Evolutionary conservation across 225 moss, liverwort and hornwort genomes (phyloP), one percentile per base, ranked within the genome.

Genomic region (Physcomitrellopsis africana): DNA sequence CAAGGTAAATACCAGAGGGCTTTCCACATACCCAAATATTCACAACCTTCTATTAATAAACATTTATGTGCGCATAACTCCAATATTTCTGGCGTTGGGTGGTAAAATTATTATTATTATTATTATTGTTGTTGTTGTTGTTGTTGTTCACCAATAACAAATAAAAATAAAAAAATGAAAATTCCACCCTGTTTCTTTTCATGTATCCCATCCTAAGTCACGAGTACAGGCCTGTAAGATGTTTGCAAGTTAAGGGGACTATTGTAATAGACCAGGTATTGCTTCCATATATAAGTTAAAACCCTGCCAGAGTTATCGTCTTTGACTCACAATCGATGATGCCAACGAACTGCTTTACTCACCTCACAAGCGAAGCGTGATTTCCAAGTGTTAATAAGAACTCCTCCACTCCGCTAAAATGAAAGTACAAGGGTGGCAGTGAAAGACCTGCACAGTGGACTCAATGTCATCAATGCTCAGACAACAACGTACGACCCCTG

Each of bases 371-470:
- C 68, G 85, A 73, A 60, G 92, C 94, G 81, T 94, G 87, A 68
- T 84, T 64, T 75, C 85, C 85, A 20, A 94, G 74, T 47, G 86
- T 83, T 49, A 79, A 79, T 45, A 94, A 73, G 74, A 94, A 94
- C 68, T 95, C 94, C 29, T 90, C 84, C 5, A 95, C 89, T 47
- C 92, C 92, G 67, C 89, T 92, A 76, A 84, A 80, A 75, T 91
- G 89, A 48, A 95, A 95, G 68, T 92, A 91, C 13, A 95, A 91
- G 55, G 94, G 94, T 49, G 94, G 92, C 43, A 92, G 85, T 70
- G 91, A 90, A 63, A 95, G 89, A 27, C 92, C 94, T 94, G 86
- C 77, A 73, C 11, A 84, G 76, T 27, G 17, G 53, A 65, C 55
- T 65, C 68, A 54, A 18, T 58, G 24, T 7, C 32, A 26, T n/a